Base-by-base conservation (phyloP, 345 rosid species). In the Citrus unshiu region DNA sequence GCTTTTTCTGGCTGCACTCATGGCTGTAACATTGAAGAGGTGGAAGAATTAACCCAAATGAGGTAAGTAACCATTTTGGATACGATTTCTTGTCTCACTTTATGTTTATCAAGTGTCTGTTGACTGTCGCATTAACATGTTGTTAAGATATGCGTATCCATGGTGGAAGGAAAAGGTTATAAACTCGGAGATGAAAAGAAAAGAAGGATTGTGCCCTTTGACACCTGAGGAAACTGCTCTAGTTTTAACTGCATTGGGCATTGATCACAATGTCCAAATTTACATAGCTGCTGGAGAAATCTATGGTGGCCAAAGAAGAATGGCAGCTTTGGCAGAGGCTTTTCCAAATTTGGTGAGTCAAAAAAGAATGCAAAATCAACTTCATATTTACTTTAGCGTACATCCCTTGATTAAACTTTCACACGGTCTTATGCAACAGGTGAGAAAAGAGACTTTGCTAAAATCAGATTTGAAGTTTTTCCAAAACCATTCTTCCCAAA, bases 201-300 rank as follows among this genome's bases (percentile, higher is more conserved):
- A 82, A 84, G 96, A 92, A 81, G 99, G 99, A 29, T 76, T 89
- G 76, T 96, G 99, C 81, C 99, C 99, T 70, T 83, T 96, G 80
- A 91, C 98, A n/a, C 99, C 99, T 0, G 97, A 96, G 81, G 99
- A 96, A 90, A 92, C 97, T 37, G 93, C 95, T 70, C 89, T 93
- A n/a, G 85, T 90, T 32, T 80, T 96, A 70, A 86, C 84, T 9
- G 97, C 97, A 0, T 72, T 93, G 22, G 97, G 96, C 64, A 90
- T 96, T 83, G 94, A 90, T 82, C 91, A 77, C 32, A 85, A 90
- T 76, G 91, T 91, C 77, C 99, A 92, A 81, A 88, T 96, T 35
- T 96, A 96, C 82, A 90, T 93, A 54, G 99, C 99, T 34, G 97
- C 99, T 34, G 99, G 99, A 78, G 97, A 93, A 86, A 93, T 95